These are phyloP conservation scores for Kazachstania viticola DNA, from an alignment of 805 yeast genomes.

Conservation along the genomic window DNA sequence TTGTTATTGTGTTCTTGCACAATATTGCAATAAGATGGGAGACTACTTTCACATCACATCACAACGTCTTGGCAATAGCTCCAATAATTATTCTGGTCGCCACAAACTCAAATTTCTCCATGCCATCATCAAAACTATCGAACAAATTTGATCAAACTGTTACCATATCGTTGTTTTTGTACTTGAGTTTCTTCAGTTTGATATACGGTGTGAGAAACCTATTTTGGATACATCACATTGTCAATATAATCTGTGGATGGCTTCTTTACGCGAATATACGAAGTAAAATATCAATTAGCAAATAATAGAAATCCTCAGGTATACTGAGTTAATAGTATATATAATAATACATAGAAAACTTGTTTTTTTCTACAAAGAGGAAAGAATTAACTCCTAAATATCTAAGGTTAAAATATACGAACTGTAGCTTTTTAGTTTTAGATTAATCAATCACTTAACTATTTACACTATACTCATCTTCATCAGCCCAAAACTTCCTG, in stretches of 20 bases:
- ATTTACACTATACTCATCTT: constrained; percentile 1
- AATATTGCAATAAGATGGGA: constrained; percentile 68
- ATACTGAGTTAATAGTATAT: too few relatives aligned
- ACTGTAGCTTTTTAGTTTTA: not conserved
- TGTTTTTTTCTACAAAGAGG: too few relatives aligned
- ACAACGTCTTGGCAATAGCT: constrained; percentile 63
- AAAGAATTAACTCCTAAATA: too few relatives aligned
- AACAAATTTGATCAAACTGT: constrained; percentile 20
- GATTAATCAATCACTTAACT: not conserved
- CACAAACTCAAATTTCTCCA: constrained; percentile 36
- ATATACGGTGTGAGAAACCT: constrained; percentile 71
- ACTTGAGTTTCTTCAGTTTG: constrained; percentile 48
- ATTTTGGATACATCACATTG: constrained; percentile 73
- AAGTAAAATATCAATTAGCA: too few relatives aligned
- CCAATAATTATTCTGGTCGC: constrained; percentile 59
- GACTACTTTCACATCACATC: constrained; percentile 80
- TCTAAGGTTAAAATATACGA: not conserved
- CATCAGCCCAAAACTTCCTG: constrained; percentile 25
- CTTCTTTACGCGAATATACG: constrained; percentile 6
- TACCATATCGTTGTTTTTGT: constrained; percentile 33
- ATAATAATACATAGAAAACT: too few relatives aligned
- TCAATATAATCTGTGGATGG: constrained; percentile 49
- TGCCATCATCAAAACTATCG: constrained; percentile 32
- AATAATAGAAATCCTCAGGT: too few relatives aligned
- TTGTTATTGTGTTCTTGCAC: constrained; percentile 70